phyloP scores from a whole-genome alignment of 306 rosid species.

The barrel medic (Medicago truncatula) region DNA sequence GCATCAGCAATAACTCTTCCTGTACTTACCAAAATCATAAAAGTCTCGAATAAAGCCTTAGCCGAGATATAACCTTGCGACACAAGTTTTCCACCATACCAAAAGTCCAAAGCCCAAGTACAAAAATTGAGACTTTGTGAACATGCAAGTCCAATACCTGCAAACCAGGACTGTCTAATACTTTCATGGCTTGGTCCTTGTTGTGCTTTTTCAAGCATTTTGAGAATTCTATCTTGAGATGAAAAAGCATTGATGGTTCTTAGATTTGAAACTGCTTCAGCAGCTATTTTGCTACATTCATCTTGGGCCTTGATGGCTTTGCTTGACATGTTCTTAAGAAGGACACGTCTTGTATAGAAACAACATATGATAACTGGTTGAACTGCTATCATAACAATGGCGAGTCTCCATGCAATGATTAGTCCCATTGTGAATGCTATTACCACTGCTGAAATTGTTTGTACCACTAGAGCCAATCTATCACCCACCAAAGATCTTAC shows the following conservation, averaged over 20 bases:
- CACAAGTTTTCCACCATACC: slow-evolving; percentile 81
- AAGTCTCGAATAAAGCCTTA: slow-evolving; percentile 71
- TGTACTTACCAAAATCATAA: slow-evolving; percentile 73
- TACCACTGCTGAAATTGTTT: slow-evolving; percentile 74
- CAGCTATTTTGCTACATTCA: slow-evolving; percentile 83
- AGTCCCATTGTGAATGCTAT: slow-evolving; percentile 84
- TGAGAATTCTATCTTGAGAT: slow-evolving; percentile 74
- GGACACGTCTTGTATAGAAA: slow-evolving; percentile 81
- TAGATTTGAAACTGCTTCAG: slow-evolving; percentile 89
- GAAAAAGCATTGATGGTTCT: slow-evolving; percentile 84
- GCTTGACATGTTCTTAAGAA: slow-evolving; percentile 62
- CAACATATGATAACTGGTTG: slow-evolving; percentile 73
- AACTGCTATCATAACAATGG: slow-evolving; percentile 75
- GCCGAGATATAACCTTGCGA: slow-evolving; percentile 52
- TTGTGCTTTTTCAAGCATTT: slow-evolving; percentile 82
- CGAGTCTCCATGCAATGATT: slow-evolving; percentile 82
- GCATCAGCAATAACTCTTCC: slow-evolving; percentile 94
- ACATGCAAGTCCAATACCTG: slow-evolving; percentile 78
- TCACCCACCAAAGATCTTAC: slow-evolving; percentile 93
- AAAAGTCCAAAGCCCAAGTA: slow-evolving; percentile 80
- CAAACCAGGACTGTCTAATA: slow-evolving; percentile 77
- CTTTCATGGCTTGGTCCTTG: slow-evolving; percentile 71
- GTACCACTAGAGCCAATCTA: slow-evolving; percentile 71
- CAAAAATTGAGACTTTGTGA: slow-evolving; percentile 61
- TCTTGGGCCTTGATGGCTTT: slow-evolving; percentile 75